Conservation (phyloP, 805 yeast genomes). For the Saccharomyces mikatae region DNA sequence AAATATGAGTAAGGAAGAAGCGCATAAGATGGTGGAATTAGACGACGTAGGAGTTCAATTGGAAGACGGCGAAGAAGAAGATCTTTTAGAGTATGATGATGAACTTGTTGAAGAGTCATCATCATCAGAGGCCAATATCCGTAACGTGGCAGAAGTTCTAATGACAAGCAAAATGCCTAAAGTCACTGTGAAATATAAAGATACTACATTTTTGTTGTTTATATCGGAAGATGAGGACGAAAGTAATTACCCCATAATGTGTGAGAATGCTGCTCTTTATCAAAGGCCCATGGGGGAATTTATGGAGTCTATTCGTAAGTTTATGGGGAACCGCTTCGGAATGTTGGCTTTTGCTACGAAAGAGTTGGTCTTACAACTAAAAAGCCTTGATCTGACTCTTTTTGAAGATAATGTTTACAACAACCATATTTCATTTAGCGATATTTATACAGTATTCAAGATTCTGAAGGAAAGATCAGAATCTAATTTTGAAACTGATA, state of each 20-base stretch:
- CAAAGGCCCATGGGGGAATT: slow-evolving; percentile 15
- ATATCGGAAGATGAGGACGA: slow-evolving; percentile 9
- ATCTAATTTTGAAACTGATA: slow-evolving; percentile 12
- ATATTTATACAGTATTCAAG: slow-evolving; percentile 26
- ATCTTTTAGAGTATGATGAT: slow-evolving; percentile 8
- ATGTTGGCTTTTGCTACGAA: slow-evolving; percentile 19
- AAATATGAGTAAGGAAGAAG: neutral
- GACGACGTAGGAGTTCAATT: slow-evolving; percentile 10
- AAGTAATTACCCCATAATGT: slow-evolving; percentile 11
- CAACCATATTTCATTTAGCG: slow-evolving; percentile 25
- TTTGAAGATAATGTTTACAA: slow-evolving; percentile 30
- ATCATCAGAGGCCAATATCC: slow-evolving; percentile 11
- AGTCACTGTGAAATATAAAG: slow-evolving; percentile 14
- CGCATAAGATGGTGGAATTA: neutral
- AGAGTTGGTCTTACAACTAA: slow-evolving; percentile 23
- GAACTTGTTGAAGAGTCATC: slow-evolving; percentile 4
- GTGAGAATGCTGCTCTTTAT: slow-evolving; percentile 12
- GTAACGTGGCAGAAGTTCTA: slow-evolving; percentile 19
- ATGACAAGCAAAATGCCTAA: slow-evolving; percentile 13
- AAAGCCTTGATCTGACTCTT: slow-evolving; percentile 24
- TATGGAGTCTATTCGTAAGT: slow-evolving; percentile 19
- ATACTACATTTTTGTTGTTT: slow-evolving; percentile 20
- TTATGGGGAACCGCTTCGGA: slow-evolving; percentile 19
- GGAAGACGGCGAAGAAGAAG: slow-evolving; percentile 13
- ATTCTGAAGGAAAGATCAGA: slow-evolving; percentile 23